Base-by-base conservation (phyloP, 108 stramenopile species). In the Chaetoceros tenuissimus region DNA sequence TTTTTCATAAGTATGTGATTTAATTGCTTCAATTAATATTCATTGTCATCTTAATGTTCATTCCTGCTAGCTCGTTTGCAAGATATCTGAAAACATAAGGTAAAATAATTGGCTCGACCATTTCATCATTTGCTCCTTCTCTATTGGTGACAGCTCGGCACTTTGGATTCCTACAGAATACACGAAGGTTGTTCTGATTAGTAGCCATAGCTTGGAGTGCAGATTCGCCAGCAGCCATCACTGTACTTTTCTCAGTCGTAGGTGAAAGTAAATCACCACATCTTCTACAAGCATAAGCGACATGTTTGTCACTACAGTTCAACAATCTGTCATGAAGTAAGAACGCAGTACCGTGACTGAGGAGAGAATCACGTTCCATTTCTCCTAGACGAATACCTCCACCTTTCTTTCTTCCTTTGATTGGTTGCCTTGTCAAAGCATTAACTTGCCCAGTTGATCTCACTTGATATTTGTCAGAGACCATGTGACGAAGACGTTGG, bases 401-500 rank as follows among this genome's bases (percentile, higher is more conserved):
- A 49, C 94, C 91, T 52, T 93, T 94, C 87, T 98, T 98, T 51
- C 97, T 71, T 29, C 99, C 99, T 67, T 99, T 99, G 55, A 98
- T 92, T 2, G 99, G 99, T 68, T 99, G 99, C 26, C 96, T 84
- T 24, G 99, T 99, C 40, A 99, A 74, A 30, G 80, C 86, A 69
- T 96, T 96, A 31, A 97, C 92, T 22, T 89, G 83, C 1, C 99
- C 98, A 28, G 94, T 96, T 2, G 96, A 80, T 48, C 98, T 94
- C 17, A 98, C 98, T 85, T 99, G 98, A 51, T 79, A 92, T 78
- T 99, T 99, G 75, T 99, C 99, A 17, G 91, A 95, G 27, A 99
- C 99, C 99, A 99, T 99, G 87, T 99, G 99, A 50, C 99, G 87
- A 44, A 99, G 77, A 0, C 99, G 84, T 78, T 99, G 98, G 53